Evolutionary conservation across 805 yeast species (phyloP), one percentile per base, ranked within the genome.

Genomic region (Martiniozyma abietophila): DNA sequence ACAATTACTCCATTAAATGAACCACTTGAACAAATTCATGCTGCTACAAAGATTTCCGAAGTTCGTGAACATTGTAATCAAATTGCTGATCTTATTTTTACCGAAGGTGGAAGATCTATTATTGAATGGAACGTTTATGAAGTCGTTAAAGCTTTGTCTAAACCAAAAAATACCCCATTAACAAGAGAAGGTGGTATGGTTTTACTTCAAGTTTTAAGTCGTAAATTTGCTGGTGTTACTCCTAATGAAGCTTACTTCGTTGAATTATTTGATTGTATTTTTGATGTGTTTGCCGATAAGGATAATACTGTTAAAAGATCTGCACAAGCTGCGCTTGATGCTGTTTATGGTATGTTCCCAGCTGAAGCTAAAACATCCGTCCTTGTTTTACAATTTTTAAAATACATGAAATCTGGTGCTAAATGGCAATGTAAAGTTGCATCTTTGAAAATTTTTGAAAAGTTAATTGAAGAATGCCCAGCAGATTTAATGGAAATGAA

Each of bases 391-490:
- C 67, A 62, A 37, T 53, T 86, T 22, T 57, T 82, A 41, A 56
- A 48, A 5, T 86, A 81, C 55, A 69, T 89, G 47, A 65, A 69
- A 41, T 74, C 88, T 2, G 75, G 94, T 36, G 95, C 96, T 29
- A 89, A 88, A 61, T 88, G 96, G 95, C 92, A 84, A 58, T 71
- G 85, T 31, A 89, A 89, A 58, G 49, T 83, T 27, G 94, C 80
- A 12, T 89, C 92, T 34, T 67, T 89, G 52, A 74, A 71, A 45
- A 51, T 76, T 5, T 60, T 88, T 37, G 95, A 86, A 54, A 76
- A 68, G 53, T 68, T 88, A 36, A 67, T 81, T 40, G 84, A 74
- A 42, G 85, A 81, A 32, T 76, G 80, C 27, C 92, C 96, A 38
- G 74, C 80, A 25, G 97, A 92, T 61, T 68, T 83, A 49, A 65